phyloP scores from a whole-genome alignment of 1,284 basidiomycete species.

The Boletus chippewaensis region DNA sequence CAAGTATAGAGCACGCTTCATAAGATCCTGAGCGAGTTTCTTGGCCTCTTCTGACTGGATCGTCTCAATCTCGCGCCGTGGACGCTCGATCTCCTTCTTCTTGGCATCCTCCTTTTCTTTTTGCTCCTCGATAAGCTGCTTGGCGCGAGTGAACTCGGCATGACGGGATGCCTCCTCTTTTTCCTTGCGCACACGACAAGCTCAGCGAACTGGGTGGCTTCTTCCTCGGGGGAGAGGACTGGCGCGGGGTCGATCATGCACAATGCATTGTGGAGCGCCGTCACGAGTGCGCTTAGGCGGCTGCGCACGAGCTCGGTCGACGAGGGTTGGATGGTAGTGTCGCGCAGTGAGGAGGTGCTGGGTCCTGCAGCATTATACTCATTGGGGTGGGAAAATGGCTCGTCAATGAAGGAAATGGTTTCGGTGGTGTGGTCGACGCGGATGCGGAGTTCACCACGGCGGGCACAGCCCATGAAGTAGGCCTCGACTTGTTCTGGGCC shows the following conservation, averaged over 20 bases:
- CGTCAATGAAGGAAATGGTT: conserved; percentile 83
- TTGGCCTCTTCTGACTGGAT: conserved; percentile 83
- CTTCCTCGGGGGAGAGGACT: conserved; percentile 40
- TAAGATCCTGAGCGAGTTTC: conserved; percentile 83
- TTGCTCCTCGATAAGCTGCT: conserved; percentile 70
- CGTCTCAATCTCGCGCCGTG: conserved; percentile 76
- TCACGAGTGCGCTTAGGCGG: conserved; percentile 71
- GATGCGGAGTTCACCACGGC: conserved; percentile 83
- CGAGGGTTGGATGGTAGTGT: conserved; percentile 53
- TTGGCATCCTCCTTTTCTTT: conserved; percentile 64
- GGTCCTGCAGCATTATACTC: conserved; percentile 27
- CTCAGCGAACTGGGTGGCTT: conserved; percentile 44
- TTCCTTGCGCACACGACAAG: conserved; percentile 73
- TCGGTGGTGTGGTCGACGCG: conserved; percentile 88
- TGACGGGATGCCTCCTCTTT: conserved; percentile 83
- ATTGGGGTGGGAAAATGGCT: conserved; percentile 52
- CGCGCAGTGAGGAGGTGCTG: conserved; percentile 15
- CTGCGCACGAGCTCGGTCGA: conserved; percentile 67
- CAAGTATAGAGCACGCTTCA: conserved; percentile 78
- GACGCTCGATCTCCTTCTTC: conserved; percentile 72
- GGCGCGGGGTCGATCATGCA: conserved; percentile 42
- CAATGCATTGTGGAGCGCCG: conserved; percentile 68
- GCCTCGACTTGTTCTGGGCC: conserved; percentile 79
- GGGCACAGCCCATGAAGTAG: conserved; percentile 89
- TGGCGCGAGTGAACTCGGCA: conserved; percentile 64